Evolutionary conservation across 768 basidiomycete species (phyloP), one percentile per base, ranked within the genome.

Genomic region (Pholiota conissans): DNA sequence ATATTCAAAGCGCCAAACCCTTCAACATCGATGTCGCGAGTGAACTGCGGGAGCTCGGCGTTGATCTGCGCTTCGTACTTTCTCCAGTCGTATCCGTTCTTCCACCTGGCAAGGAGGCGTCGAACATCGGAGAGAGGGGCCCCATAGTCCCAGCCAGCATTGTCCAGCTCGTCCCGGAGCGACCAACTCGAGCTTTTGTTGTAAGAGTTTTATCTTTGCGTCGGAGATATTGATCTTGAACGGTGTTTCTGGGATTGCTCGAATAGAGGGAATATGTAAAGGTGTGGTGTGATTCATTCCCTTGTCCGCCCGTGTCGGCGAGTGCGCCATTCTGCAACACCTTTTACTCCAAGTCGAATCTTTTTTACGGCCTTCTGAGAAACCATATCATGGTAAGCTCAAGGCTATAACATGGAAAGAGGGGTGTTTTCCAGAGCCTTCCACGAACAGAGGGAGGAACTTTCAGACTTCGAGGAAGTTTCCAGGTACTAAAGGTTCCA

Each of bases 391-490:
- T 11, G 87, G 86, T 2, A 88, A 61, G 61, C 84, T 81, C 9
- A 80, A 60, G 0, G 80, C 83, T 1, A 89, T 84, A 20, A 88
- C 84, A 56, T 88, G 86, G 63, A 87, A 86, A 28, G 75, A 78
- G 1, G 84, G 84, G 35, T 79, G 72, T 0, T 78, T 75, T 1
- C 71, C 54, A 3, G 78, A 75, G 0, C 71, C 71, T 14, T 74
- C 63, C 0, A 77, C 73, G 53, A 89, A 71, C 16, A 86, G 63
- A 0, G 86, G 82, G 0, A 88, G 70, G 3, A 88, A 67, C 70
- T 86, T 87, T 52, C 73, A 67, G 8, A 79, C 80, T 71, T 89
- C 86, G 5, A 79, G 59, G 63, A 86, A 82, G 61, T 77, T 73
- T 27, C 85, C 85, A 0, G 84, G 85, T 84, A 84, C 85, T n/a